Conservation (phyloP, 208 protist species). For the Tritrichomonas musculus region DNA sequence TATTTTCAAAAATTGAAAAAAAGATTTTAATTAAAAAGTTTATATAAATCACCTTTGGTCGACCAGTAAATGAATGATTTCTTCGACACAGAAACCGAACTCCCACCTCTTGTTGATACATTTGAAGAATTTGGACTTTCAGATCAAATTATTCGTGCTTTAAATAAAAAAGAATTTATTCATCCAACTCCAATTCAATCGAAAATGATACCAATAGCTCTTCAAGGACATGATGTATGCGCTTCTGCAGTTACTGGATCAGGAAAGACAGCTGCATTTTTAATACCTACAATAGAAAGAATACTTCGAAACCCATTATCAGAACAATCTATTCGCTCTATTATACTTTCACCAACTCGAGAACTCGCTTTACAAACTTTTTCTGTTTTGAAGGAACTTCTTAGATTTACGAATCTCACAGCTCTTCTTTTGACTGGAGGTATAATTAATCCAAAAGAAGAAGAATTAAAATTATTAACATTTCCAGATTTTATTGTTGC, state of each 20-base stretch:
- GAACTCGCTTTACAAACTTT: constrained; percentile 50
- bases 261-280: constrained; percentile 47
- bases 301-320: constrained; percentile 34
- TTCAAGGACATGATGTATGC: constrained; percentile 42
- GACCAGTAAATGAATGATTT: background rate
- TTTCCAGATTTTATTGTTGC: constrained; percentile 48
- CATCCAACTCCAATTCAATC: constrained; percentile 45
- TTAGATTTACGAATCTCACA: constrained; percentile 35
- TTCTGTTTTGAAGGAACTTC: constrained; percentile 37
- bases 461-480: constrained; percentile 30
- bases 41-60: too few species aligned
- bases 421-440: constrained; percentile 41
- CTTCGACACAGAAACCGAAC: constrained; percentile 1
- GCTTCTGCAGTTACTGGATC: constrained; percentile 45
- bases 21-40: too few species aligned
- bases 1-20: too few species aligned
- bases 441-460: background rate
- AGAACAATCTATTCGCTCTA: constrained; percentile 62
- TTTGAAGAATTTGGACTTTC: constrained; percentile 39
- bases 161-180: constrained; percentile 31
- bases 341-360: constrained; percentile 47
- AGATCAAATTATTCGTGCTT: constrained; percentile 8
- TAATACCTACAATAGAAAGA: constrained; percentile 45
- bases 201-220: constrained; percentile 40
- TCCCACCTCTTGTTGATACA: background rate